These are phyloP conservation scores for Cubamyces lactineus DNA, from an alignment of 768 basidiomycete species.

Conservation along the genomic window DNA sequence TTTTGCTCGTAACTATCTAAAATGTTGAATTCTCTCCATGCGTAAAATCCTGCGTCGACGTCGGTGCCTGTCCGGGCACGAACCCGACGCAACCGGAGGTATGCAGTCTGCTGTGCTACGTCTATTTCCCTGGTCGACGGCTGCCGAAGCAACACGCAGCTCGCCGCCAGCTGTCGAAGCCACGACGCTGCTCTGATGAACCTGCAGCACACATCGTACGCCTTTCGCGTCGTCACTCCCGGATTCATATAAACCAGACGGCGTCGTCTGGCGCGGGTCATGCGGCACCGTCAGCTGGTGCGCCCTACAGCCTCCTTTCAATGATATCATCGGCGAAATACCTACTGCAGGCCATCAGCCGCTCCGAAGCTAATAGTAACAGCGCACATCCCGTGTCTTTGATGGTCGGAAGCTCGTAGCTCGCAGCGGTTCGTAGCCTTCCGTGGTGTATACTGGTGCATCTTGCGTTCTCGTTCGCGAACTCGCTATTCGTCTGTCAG, in stretches of 20 bases:
- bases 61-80: no score
- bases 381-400: not conserved
- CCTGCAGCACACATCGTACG: no score
- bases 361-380: not conserved
- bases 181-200: not conserved
- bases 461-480: not conserved
- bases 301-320: constrained; percentile 1
- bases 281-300: constrained; percentile 16
- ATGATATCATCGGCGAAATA: constrained; percentile 14
- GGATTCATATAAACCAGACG: no score
- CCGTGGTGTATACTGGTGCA: not conserved
- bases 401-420: not conserved
- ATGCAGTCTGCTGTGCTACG: not conserved
- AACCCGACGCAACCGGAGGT: no score
- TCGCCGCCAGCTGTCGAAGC: not conserved
- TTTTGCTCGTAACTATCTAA: no score
- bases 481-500: not conserved
- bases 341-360: not conserved
- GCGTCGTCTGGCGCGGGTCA: not conserved
- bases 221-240: no score
- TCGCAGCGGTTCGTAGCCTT: not conserved
- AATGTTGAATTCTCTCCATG: no score
- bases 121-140: not conserved
- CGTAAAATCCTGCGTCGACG: no score
- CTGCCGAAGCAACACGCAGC: not conserved